Base-by-base conservation (phyloP, 495 filamentous ascomycete genomes). In the Penicillium canariense region DNA sequence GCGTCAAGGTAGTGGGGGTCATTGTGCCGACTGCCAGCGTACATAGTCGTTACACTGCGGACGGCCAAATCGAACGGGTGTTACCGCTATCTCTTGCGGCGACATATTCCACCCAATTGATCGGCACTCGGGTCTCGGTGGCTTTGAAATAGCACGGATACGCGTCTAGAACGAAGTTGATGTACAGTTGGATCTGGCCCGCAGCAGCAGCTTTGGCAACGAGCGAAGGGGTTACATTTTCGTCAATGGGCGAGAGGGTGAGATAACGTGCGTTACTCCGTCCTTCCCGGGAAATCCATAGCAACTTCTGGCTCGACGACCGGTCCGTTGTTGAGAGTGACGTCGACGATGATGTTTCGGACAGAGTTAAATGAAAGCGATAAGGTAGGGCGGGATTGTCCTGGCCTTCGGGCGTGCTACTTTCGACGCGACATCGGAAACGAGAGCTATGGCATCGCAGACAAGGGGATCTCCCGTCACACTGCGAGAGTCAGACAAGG, bases 101-200 rank as follows among this genome's bases (percentile, higher is more conserved):
- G 31, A 68, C 64, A 51, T 64, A 65, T 25, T 63, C 62, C 4
- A 69, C 61, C 61, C 66, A 71, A 34, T 67, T 68, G 39, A 66
- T 54, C 3, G 64, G 62, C 2, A 68, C 66, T 20, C 58, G 50
- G 1, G 54, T 60, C 32, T 67, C 62, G 12, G 62, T 67, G 32
- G 57, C 58, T 18, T 65, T 63, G 52, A 64, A 71, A 48, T 58
- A 65, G 54, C 63, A 67, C 11, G 58, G 68, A 42, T 61, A 67
- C 36, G 57, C 53, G 22, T 51, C 54, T 35, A 65, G 58, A 35
- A 67, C 54, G 50, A 55, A 69, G 44, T 66, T 65, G 54, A 60
- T 66, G 35, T 66, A 69, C 3, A 68, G 35, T 39, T 63, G 54
- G 9, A 58, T 62, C 40, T 67, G 68, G 35, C 65, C 66, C 25